phyloP scores from a whole-genome alignment of 495 filamentous ascomycete genomes.

The Aspergillus leporis region DNA sequence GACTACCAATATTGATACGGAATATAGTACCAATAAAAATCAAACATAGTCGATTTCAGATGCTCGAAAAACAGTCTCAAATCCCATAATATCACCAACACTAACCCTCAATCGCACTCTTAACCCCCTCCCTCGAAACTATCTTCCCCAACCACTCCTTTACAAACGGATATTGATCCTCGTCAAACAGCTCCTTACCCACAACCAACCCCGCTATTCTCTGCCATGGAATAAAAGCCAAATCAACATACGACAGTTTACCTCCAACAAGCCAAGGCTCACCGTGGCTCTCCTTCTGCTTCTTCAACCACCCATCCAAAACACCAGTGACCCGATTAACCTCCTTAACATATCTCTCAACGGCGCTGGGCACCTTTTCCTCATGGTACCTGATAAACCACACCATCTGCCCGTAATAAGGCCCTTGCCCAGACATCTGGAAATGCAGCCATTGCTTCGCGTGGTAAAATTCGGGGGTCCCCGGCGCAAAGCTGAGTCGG shows the following conservation, averaged over 20 bases:
- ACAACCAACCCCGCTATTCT: constrained; percentile 4
- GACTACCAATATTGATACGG: no score
- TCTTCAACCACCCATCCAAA: constrained; percentile 28
- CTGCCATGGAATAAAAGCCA: constrained; percentile 33
- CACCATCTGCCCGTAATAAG: constrained; percentile 46
- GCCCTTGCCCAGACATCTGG: constrained; percentile 49
- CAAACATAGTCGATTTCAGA: no score
- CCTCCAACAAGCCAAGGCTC: constrained; percentile 26
- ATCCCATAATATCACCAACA: background rate
- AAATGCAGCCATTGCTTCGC: constrained; percentile 42
- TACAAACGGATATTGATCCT: constrained; percentile 24
- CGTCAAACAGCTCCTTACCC: constrained; percentile 16
- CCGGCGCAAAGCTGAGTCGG: constrained; percentile 2
- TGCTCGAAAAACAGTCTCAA: background rate
- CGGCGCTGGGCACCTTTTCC: constrained; percentile 38
- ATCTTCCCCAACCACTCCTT: constrained; percentile 32
- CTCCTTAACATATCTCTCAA: constrained; percentile 47
- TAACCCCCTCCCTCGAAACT: constrained; percentile 20
- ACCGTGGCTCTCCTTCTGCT: constrained; percentile 8
- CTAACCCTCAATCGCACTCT: constrained; percentile 8
- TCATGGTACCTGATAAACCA: constrained; percentile 41
- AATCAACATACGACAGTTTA: constrained; percentile 32
- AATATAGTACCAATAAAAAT: no score
- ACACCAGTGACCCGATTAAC: constrained; percentile 41
- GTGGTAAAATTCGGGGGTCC: constrained; percentile 8